Base-by-base conservation (phyloP, 441 rosid species). In the Bocquillonia castaneifolia region DNA sequence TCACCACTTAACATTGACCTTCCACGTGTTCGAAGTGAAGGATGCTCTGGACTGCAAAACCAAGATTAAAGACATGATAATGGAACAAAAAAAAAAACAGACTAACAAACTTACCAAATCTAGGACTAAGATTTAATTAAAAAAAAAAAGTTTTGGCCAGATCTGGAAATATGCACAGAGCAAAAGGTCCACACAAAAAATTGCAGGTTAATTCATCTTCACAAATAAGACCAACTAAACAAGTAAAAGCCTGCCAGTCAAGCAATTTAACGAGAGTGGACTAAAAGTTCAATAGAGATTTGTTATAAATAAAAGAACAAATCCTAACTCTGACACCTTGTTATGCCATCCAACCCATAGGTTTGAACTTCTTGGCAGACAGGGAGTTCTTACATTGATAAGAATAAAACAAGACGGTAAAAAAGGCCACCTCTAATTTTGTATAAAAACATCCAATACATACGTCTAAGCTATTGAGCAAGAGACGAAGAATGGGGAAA, bases 1-100 rank as follows among this genome's bases (percentile, higher is more conserved):
- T 92, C 90, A 48, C 98, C 98, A 63, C 98, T 86, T 71, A 95
- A 86, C 87, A 89, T 86, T 72, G 98, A 95, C 71, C 89, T 84
- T 66, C 91, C 91, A 68, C 91, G 98, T 68, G 84, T 84, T 79
- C 86, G 92, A 59, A 88, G 83, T 67, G 95, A 91, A 75, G 95
- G 99, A 86, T 91, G 97, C 84, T 95, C 99, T 52, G 99, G 99
- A 80, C 99, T 95, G 91, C 74, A 81, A 66, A 76, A 65, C 53
- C 56, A 79, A 72, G 66, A 65, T 63, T 45, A 67, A 45, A 25
- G 74, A 50, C 64, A 50, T 13, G 53, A 74, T 2, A 66, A 72
- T 47, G 42, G 60, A 67, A 63, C 51, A 23, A 26, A 20, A 23
- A 45, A n/a, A 22, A 12, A 64, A 52, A n/a, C 14, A 28, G 31